Percentiles rank a stretch among this genome's conserved stretches.
phyloP scores from a whole-genome alignment of 2,329 filamentous ascomycete genomes.

The Botryotinia globosa region DNA sequence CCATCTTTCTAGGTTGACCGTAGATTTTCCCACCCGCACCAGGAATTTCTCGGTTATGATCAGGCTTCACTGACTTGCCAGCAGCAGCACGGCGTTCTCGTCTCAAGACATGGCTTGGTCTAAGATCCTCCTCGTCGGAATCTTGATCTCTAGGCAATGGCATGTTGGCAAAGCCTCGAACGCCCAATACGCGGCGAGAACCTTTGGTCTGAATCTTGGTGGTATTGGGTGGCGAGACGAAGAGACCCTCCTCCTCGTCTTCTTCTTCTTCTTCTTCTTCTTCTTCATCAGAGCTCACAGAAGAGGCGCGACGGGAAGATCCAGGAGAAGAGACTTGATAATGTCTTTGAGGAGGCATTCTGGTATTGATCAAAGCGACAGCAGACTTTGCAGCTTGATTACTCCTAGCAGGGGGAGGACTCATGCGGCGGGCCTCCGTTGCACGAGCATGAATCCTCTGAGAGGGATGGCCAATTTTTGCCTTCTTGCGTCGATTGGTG shows the following conservation, averaged over 20 bases:
- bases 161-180: constrained; percentile 11
- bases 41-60: not conserved
- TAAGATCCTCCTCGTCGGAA: not conserved
- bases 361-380: not conserved
- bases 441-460: not conserved
- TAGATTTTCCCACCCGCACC: not conserved
- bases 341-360: not conserved
- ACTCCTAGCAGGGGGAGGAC: not conserved
- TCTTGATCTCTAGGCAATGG: constrained; percentile 6
- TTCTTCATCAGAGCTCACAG: not conserved
- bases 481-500: not conserved
- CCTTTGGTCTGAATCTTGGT: not conserved
- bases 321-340: not conserved
- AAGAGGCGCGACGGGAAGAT: not conserved
- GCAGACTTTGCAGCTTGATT: not conserved
- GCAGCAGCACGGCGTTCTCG: not conserved
- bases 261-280: not conserved
- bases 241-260: not conserved
- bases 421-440: not conserved
- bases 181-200: not conserved
- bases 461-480: not conserved
- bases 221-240: not conserved
- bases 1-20: not conserved
- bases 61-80: too few relatives aligned
- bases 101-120: not conserved